Evolutionary conservation across 805 yeast genomes (phyloP).

Genomic region (Candida silvicultrix): DNA sequence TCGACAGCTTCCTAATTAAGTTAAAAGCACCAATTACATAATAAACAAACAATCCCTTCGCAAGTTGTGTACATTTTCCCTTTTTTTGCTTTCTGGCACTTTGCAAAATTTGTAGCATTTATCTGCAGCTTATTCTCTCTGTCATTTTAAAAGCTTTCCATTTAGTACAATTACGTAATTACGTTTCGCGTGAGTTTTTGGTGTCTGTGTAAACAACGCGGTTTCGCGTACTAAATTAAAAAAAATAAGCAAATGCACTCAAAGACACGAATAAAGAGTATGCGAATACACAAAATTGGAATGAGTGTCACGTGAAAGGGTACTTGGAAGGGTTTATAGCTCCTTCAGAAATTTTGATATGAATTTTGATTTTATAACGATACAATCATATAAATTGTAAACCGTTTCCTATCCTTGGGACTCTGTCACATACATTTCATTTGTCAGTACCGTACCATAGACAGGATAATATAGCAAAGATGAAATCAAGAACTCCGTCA

Average conservation of each 20-base stretch:
- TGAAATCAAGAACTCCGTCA: slow-evolving; percentile 14
- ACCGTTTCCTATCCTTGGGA: not conserved
- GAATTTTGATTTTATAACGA: not conserved
- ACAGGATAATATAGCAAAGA: not conserved
- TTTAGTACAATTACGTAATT: too few species aligned
- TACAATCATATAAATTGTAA: not conserved
- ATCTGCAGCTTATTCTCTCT: too few species aligned
- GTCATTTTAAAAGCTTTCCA: too few species aligned
- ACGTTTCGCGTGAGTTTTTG: not conserved
- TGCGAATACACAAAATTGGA: not conserved
- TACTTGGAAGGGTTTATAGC: not conserved
- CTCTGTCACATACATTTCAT: not conserved
- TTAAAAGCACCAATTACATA: too few species aligned
- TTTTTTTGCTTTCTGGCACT: too few species aligned
- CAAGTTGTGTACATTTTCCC: too few species aligned
- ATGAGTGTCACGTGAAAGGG: not conserved
- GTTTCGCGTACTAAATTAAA: not conserved
- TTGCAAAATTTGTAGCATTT: too few species aligned
- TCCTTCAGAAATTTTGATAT: not conserved
- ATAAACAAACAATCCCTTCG: too few species aligned
- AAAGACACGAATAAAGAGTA: not conserved
- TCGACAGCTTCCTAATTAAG: too few species aligned
- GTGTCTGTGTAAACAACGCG: not conserved
- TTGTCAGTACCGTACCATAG: too few species aligned
- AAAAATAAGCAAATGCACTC: not conserved